A percentile compares a stretch with the other conserved stretches of the same genome.
Conservation (phyloP, 2,329 filamentous ascomycete species). For the Cytospora piceicola region DNA sequence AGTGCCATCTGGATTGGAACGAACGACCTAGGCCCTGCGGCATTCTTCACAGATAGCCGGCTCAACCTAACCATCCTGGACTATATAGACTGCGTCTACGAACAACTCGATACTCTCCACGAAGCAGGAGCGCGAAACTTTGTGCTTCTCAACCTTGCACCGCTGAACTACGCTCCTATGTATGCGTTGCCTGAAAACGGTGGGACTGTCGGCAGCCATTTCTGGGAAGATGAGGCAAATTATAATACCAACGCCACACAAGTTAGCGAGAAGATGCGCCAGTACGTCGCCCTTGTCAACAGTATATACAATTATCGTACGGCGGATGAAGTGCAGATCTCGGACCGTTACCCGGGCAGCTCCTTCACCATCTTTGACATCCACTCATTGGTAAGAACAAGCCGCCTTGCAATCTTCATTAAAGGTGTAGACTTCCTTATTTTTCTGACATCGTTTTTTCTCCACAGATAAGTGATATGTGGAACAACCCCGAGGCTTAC, state of each 20-base stretch:
- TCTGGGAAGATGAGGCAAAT: conserved; percentile 48
- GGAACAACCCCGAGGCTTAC: conserved; percentile 53
- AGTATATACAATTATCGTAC: conserved; percentile 55
- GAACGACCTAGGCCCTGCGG: conserved; percentile 60
- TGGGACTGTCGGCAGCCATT: conserved; percentile 48
- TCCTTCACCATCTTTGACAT: conserved; percentile 60
- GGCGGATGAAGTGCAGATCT: conserved; percentile 48
- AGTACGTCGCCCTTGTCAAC: conserved; percentile 55
- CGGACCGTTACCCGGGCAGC: conserved; percentile 50
- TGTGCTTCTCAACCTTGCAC: conserved; percentile 59
- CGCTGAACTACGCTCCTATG: conserved; percentile 56
- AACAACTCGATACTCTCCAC: conserved; percentile 53
- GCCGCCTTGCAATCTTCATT: no score
- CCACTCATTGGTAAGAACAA: conserved; percentile 48
- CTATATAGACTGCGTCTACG: conserved; percentile 60
- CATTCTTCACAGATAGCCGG: conserved; percentile 58
- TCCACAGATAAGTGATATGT: conserved; percentile 56
- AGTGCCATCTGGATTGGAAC: conserved; percentile 63
- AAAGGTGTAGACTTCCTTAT: background rate
- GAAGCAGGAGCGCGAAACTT: conserved; percentile 58
- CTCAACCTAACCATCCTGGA: conserved; percentile 50
- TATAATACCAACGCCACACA: conserved; percentile 51
- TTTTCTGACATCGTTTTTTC: background rate
- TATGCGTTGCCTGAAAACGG: conserved; percentile 53
- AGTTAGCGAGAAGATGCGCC: conserved; percentile 54